Evolutionary conservation across 345 rosid genomes (phyloP), one percentile per base, ranked within the genome.

Genomic region (Xanthoceras sorbifolium): DNA sequence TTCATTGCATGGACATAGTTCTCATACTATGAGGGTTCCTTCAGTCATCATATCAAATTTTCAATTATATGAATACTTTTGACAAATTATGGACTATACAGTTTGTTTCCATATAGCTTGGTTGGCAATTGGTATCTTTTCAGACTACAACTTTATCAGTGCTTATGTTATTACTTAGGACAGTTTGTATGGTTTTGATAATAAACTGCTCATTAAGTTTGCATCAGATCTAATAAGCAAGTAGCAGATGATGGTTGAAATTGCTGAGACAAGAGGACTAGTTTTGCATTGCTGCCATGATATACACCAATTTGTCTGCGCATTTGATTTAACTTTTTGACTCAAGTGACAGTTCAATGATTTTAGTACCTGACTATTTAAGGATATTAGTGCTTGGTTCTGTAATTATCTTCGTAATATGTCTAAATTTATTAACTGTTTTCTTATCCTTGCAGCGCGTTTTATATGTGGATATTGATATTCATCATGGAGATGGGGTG

Each of bases 401-500:
- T 61, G 22, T 48, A 29, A 67, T 14, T 9, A 34, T 14, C 25
- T 54, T 31, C 46, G 29, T 52, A 6, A 72, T 68, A 12, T 25
- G 28, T 64, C 32, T 48, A 26, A 5, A 38, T 29, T 62, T 26
- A 25, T 11, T 36, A 66, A 14, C 5, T 22, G 34, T 64, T 52
- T 32, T 50, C 15, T 10, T 36, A 11, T 76, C 29, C 55, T 74
- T 82, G 80, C 85, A 89, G 92, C 87, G 92, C 5, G 92, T 89
- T 74, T 84, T 89, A 31, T 89, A 89, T 78, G 89, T 89, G 28
- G 92, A 89, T 81, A 89, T 89, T 68, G 92, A 89, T 79, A 87
- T 89, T 76, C 92, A 89, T 81, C 92, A 89, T 63, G 90, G 90
- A 59, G 92, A 89, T 75, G 92, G 92, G 7, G 92, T 89, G 66